Evolutionary conservation across 2,329 filamentous ascomycete species (phyloP).

Genomic region (Pyricularia pennisetigena): DNA sequence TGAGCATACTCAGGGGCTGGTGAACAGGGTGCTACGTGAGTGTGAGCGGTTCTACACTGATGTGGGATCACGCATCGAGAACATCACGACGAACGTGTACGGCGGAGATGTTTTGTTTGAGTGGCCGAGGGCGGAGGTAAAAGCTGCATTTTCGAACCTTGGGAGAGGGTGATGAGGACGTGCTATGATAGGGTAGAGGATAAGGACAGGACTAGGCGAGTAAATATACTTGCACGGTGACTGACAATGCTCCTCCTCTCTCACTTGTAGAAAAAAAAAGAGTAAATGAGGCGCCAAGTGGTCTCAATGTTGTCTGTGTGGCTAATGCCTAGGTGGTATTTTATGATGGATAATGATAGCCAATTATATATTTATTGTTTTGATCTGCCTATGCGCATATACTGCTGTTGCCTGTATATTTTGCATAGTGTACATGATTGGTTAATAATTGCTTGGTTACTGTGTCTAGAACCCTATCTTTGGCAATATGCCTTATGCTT

Average conservation of each 20-base stretch:
- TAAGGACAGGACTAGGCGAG: not conserved
- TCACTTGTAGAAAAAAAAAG: not conserved
- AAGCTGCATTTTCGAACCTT: conserved; percentile 38
- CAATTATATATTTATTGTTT: too few species aligned
- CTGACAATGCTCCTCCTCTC: not conserved
- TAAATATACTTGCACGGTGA: not conserved
- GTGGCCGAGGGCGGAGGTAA: conserved; percentile 56
- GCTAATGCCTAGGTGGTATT: not conserved
- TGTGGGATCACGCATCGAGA: conserved; percentile 50
- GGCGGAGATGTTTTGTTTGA: conserved; percentile 55
- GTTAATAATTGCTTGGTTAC: not conserved
- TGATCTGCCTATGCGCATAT: too few species aligned
- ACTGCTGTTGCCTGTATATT: too few species aligned
- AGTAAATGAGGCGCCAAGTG: not conserved
- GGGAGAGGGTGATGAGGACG: conserved; percentile 7
- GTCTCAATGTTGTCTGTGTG: not conserved
- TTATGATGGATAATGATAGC: too few species aligned
- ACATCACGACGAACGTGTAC: conserved; percentile 52
- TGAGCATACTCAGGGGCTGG: conserved; percentile 30
- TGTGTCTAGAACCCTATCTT: not conserved
- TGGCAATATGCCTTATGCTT: not conserved
- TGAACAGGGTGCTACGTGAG: conserved; percentile 46
- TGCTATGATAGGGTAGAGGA: not conserved
- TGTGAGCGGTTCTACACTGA: conserved; percentile 54
- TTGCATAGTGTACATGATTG: too few species aligned